These are phyloP conservation scores for Ensete glaucum DNA, from an alignment of 176 grass and related monocot genomes.

Conservation along the genomic window DNA sequence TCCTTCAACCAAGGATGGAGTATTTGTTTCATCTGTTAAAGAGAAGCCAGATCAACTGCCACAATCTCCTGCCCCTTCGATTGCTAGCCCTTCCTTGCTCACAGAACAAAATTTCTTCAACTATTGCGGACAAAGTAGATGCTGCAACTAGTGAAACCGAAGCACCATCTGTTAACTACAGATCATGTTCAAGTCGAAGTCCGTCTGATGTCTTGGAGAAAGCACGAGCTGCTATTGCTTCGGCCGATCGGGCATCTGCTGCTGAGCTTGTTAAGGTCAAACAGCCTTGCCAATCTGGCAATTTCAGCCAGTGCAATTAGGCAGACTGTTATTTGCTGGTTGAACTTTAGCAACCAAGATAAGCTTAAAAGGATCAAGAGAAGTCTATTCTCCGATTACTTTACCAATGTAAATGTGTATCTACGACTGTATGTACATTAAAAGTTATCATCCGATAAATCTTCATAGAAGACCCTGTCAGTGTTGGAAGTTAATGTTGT, in stretches of 20 bases:
- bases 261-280: constrained; percentile 68
- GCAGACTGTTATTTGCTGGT: background rate
- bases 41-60: constrained; percentile 25
- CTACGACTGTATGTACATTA: background rate
- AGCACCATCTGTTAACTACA: constrained; percentile 19
- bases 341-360: background rate
- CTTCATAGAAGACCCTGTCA: background rate
- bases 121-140: constrained; percentile 10
- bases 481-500: no score
- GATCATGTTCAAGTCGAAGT: constrained; percentile 27
- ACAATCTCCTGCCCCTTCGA: constrained; percentile 24
- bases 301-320: background rate
- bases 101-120: constrained; percentile 13
- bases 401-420: background rate
- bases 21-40: constrained; percentile 2
- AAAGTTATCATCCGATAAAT: background rate
- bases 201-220: constrained; percentile 55
- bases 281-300: constrained; percentile 6
- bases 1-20: constrained; percentile 25
- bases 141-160: constrained; percentile 14
- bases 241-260: constrained; percentile 64
- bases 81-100: background rate
- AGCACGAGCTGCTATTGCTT: constrained; percentile 59
- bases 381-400: background rate
- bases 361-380: background rate